Base-by-base conservation (phyloP, 2,329 filamentous ascomycete species). In the Penicillium polonicum region DNA sequence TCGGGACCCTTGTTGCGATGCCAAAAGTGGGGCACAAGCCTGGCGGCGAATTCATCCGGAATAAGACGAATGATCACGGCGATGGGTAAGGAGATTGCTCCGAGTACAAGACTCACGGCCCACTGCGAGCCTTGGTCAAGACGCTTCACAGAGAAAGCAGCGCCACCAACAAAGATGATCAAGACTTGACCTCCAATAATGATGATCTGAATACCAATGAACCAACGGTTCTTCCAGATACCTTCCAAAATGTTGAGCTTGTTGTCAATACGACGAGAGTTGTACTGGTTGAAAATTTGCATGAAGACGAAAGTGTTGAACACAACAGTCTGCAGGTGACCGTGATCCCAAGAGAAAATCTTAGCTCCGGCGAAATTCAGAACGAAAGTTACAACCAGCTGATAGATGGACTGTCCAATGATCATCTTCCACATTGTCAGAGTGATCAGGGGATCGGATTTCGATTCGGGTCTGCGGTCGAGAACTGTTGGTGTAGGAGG, bases 141-240 rank as follows among this genome's bases (percentile, higher is more conserved):
- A 0, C 79, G 80, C 8, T 74, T 75, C 1, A 88, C 85, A 12
- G 85, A 83, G 68, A 91, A 90, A 0, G 87, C 88, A 29, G 80
- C 76, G 7, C 88, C 87, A 61, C 88, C 88, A 58, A 89, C 81
- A 65, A 88, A 88, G 58, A 91, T 80, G 67, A 91, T 91, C 72
- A 89, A 71, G n/a, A 88, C 80, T 68, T 91, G 88, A 9, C 88
- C 88, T 13, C 81, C 85, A 43, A 89, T 77, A 66, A 89, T 91
- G 66, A 89, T 80, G 25, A 80, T 68, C 66, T 88, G 83, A 39
- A 90, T 89, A 4, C 78, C 80, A 35, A 89, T 80, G 63, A 79
- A 79, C 74, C 76, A 79, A n/a, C 63, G 69, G 55, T 79, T 79
- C 49, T 68, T 69, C 44, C 69, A 66, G 25, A 79, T 65, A 15